Conservation (phyloP, 176 grass and related monocot genomes). For the Zizania latifolia region DNA sequence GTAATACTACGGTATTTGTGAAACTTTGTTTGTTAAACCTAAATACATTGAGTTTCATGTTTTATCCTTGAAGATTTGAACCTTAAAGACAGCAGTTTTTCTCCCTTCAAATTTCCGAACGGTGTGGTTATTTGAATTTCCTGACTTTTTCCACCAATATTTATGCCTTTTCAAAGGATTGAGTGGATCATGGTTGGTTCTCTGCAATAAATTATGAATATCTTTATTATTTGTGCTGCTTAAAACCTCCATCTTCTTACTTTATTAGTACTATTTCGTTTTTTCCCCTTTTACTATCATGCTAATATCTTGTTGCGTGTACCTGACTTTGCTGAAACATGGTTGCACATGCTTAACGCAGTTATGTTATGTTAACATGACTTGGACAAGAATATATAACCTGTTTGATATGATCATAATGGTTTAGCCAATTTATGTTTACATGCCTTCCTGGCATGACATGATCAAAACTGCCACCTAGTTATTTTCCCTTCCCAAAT, state of each 20-base stretch:
- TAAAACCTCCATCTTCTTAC: conserved; percentile 3
- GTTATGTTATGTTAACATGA: conserved; percentile 23
- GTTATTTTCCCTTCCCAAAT: conserved; percentile 25
- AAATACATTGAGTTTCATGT: conserved; percentile 5
- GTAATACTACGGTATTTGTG: neutral
- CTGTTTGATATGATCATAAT: conserved; percentile 26
- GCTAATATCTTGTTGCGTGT: conserved; percentile 11
- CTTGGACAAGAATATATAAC: neutral
- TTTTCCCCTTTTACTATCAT: neutral
- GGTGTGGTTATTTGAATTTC: too few relatives aligned
- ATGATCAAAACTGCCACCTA: conserved; percentile 14
- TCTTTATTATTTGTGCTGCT: conserved; percentile 19
- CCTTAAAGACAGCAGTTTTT: neutral
- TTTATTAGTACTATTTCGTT: neutral
- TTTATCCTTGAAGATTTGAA: conserved; percentile 6
- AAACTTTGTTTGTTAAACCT: neutral
- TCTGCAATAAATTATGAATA: conserved; percentile 16
- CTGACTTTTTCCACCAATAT: neutral
- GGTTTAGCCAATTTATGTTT: conserved; percentile 9
- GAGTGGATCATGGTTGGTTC: neutral
- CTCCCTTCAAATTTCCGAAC: neutral
- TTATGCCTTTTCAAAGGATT: neutral
- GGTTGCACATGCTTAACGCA: conserved; percentile 12
- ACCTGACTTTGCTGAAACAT: conserved; percentile 18
- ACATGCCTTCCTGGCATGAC: neutral